phyloP scores from a whole-genome alignment of 805 yeast genomes.

The Cyberlindnera samutprakarnensis region DNA sequence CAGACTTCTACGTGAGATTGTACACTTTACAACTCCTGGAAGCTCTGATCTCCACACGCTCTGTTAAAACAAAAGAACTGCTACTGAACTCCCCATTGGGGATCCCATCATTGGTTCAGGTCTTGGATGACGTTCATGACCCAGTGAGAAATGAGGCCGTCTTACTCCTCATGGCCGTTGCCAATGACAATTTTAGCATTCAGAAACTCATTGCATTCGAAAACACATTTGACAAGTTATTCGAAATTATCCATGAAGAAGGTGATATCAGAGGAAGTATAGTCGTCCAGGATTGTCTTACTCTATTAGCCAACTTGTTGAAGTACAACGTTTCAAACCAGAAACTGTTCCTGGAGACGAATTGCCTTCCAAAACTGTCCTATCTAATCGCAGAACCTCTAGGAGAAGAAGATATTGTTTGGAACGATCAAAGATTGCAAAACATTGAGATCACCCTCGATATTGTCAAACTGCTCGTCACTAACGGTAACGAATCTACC shows the following conservation, averaged over 20 bases:
- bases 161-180: conserved; percentile 74
- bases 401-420: conserved; percentile 39
- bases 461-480: conserved; percentile 64
- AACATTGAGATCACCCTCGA: conserved; percentile 65
- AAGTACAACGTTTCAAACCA: conserved; percentile 87
- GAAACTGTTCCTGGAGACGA: conserved; percentile 78
- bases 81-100: conserved; percentile 72
- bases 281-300: conserved; percentile 85
- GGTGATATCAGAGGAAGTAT: conserved; percentile 87
- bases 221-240: conserved; percentile 77
- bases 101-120: conserved; percentile 60
- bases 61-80: conserved; percentile 63
- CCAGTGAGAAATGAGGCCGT: conserved; percentile 88
- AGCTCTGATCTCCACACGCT: conserved; percentile 72
- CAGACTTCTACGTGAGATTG: conserved; percentile 69
- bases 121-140: conserved; percentile 61
- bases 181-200: conserved; percentile 72
- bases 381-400: conserved; percentile 56
- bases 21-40: conserved; percentile 82
- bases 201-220: conserved; percentile 94
- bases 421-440: conserved; percentile 71
- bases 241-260: conserved; percentile 74
- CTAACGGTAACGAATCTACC: conserved; percentile 64
- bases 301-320: conserved; percentile 63
- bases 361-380: conserved; percentile 61